Evolutionary conservation across 257 asterid genomes (phyloP).

Genomic region (Eucommia ulmoides): DNA sequence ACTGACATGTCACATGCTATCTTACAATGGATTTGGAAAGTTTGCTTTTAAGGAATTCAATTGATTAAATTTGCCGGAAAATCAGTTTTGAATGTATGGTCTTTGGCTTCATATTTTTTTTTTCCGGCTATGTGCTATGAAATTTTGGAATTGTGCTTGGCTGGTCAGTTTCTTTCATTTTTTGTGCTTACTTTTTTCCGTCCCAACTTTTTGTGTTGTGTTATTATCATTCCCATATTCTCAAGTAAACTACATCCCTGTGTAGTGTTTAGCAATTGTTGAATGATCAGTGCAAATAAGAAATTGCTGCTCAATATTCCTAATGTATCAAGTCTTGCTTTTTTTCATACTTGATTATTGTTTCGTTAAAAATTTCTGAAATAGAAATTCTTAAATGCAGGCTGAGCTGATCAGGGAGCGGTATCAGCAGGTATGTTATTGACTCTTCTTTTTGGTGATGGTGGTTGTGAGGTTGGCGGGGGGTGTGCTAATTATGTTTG

Average conservation of each 20-base stretch:
- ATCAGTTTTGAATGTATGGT: background rate
- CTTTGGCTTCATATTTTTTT: background rate
- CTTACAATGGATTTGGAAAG: background rate
- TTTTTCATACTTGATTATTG: background rate
- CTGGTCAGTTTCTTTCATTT: too few relatives aligned
- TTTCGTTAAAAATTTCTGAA: constrained; percentile 11
- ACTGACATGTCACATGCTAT: background rate
- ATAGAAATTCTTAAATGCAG: constrained; percentile 30
- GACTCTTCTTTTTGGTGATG: too few relatives aligned
- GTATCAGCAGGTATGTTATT: constrained; percentile 75
- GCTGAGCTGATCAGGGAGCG: constrained; percentile 55
- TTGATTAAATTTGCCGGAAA: too few relatives aligned
- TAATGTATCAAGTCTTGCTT: background rate
- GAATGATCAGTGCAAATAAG: background rate
- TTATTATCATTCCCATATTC: background rate
- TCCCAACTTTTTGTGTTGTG: background rate
- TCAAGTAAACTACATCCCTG: background rate
- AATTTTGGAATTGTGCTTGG: too few relatives aligned
- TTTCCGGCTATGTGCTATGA: too few relatives aligned
- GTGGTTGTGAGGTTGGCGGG: too few relatives aligned
- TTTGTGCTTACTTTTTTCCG: background rate
- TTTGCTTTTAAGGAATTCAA: background rate
- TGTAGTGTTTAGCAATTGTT: background rate
- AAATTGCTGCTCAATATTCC: background rate
- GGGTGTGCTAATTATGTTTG: too few relatives aligned